A percentile compares a stretch with the other conserved stretches of the same genome.
phyloP scores from a whole-genome alignment of 1,139 yeast species.

The Torulaspora pretoriensis region DNA sequence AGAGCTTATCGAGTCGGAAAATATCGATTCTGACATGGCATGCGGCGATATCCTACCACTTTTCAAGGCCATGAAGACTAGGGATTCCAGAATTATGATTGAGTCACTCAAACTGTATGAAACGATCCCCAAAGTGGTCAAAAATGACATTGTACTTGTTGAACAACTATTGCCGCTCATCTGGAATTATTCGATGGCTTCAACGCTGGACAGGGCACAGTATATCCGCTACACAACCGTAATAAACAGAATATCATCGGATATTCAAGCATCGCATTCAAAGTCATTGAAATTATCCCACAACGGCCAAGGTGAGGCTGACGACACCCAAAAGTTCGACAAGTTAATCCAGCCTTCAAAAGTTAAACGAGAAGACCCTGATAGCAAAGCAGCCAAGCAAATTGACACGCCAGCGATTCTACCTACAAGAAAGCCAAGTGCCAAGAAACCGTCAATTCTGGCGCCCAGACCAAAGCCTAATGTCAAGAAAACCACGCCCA shows the following conservation, averaged over 20 bases:
- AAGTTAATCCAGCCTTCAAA: conserved; percentile 26
- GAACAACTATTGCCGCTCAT: conserved; percentile 48
- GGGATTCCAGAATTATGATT: conserved; percentile 64
- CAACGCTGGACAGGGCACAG: conserved; percentile 42
- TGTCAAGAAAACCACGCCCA: neutral
- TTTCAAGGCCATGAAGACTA: conserved; percentile 66
- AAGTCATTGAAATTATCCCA: conserved; percentile 28
- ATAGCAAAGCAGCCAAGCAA: conserved; percentile 22
- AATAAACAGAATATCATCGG: conserved; percentile 38
- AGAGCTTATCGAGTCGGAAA: conserved; percentile 51
- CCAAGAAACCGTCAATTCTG: conserved; percentile 8
- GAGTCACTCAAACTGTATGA: conserved; percentile 53
- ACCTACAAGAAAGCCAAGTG: conserved; percentile 21
- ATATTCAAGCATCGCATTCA: conserved; percentile 39
- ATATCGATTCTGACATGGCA: conserved; percentile 68
- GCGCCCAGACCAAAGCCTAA: conserved; percentile 8
- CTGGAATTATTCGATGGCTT: conserved; percentile 46
- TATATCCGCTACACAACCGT: conserved; percentile 40
- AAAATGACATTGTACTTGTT: conserved; percentile 39
- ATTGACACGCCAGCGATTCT: conserved; percentile 27
- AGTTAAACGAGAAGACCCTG: conserved; percentile 21
- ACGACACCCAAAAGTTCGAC: conserved; percentile 21
- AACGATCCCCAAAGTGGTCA: conserved; percentile 41
- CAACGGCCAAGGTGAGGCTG: conserved; percentile 19
- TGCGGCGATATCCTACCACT: conserved; percentile 76